A percentile compares a stretch with the other conserved stretches of the same genome.
Evolutionary conservation across 495 filamentous ascomycete genomes (phyloP).

Genomic region (Staphylotrichum longicolle): DNA sequence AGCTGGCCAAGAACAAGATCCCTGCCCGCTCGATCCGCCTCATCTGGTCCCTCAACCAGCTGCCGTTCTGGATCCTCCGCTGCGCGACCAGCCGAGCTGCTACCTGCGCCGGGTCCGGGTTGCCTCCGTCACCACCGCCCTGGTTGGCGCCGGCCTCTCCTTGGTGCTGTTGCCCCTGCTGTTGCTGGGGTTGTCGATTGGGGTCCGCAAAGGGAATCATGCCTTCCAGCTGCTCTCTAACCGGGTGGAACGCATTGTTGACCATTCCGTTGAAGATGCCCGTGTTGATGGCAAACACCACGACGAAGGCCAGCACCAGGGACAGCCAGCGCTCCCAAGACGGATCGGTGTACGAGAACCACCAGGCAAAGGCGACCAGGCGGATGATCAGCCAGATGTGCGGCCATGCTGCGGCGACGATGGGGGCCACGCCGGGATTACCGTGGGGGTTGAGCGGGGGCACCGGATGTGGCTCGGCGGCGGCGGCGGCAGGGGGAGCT

Average conservation of each 20-base stretch:
- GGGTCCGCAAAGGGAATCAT: conserved; percentile 57
- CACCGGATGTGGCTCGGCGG: conserved; percentile 10
- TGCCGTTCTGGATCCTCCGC: conserved; percentile 46
- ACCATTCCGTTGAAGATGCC: conserved; percentile 59
- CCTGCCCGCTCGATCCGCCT: conserved; percentile 68
- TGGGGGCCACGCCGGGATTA: conserved; percentile 45
- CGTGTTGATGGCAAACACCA: conserved; percentile 64
- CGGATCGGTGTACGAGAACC: conserved; percentile 70
- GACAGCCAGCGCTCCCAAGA: conserved; percentile 67
- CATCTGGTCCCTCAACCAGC: conserved; percentile 56
- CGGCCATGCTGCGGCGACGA: conserved; percentile 52
- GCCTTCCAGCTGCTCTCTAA: conserved; percentile 70
- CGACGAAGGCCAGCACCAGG: conserved; percentile 50
- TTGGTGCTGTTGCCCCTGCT: conserved; percentile 23
- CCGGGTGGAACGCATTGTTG: conserved; percentile 56
- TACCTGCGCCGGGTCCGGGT: conserved; percentile 51
- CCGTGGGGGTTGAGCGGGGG: conserved; percentile 30
- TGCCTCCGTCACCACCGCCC: conserved; percentile 4
- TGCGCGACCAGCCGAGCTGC: conserved; percentile 56
- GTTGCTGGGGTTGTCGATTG: conserved; percentile 23
- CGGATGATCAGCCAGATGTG: conserved; percentile 77
- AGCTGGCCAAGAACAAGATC: conserved; percentile 79
- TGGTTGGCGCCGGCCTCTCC: conserved; percentile 18
- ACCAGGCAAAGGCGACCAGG: conserved; percentile 72
- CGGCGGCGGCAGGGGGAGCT: not conserved